Evolutionary conservation across 768 basidiomycete genomes (phyloP).

Genomic region (Zangia roseola): DNA sequence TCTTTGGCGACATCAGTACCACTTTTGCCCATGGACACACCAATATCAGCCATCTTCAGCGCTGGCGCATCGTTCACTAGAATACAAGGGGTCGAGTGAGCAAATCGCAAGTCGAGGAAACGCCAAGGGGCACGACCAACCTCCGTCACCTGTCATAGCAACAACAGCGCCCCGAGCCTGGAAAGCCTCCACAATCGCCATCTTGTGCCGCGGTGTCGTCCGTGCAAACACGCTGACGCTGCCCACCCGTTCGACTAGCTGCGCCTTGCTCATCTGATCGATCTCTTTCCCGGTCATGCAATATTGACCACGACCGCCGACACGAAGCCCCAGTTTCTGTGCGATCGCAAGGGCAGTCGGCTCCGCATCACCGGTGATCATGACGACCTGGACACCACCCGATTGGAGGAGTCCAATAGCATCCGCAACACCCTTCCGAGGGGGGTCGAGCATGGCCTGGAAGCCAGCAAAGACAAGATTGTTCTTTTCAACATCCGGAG

Average conservation of each 20-base stretch:
- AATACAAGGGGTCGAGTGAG: not conserved
- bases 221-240: conserved; percentile 87
- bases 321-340: conserved; percentile 74
- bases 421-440: conserved; percentile 89
- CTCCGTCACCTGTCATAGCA: conserved; percentile 97
- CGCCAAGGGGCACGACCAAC: conserved; percentile 48
- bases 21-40: conserved; percentile 95
- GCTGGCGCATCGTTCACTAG: conserved; percentile 95
- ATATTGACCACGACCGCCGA: conserved; percentile 48
- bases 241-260: conserved; percentile 81
- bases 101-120: not conserved
- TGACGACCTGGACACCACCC: conserved; percentile 93
- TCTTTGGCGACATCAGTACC: conserved; percentile 99
- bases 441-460: conserved; percentile 94
- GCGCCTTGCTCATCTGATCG: conserved; percentile 77
- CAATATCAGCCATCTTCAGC: conserved; percentile 96
- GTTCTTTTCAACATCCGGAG: conserved; percentile 36
- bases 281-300: conserved; percentile 82
- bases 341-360: conserved; percentile 89
- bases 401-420: conserved; percentile 77
- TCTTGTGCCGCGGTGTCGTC: conserved; percentile 96
- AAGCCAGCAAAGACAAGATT: conserved; percentile 90
- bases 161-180: conserved; percentile 87
- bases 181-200: conserved; percentile 94
- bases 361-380: conserved; percentile 97